Conservation (phyloP, 208 protist genomes). For the Angomonas deanei region DNA sequence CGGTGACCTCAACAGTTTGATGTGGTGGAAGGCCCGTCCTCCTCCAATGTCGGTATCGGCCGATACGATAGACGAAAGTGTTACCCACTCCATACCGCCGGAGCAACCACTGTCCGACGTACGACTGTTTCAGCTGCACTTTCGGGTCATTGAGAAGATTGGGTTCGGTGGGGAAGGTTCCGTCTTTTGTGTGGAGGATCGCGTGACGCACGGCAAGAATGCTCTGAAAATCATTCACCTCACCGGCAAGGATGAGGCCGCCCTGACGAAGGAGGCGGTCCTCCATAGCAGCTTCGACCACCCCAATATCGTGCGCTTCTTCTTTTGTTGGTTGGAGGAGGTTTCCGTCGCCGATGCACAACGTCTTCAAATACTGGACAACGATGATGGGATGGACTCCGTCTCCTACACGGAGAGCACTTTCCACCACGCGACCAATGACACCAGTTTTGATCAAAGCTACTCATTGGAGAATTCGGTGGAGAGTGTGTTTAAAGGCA, state of each 20-base stretch:
- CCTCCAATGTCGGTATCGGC: no score
- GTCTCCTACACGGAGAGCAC: conserved; percentile 10
- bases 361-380: conserved; percentile 40
- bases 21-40: no score
- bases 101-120: neutral
- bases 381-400: conserved; percentile 44
- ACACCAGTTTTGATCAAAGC: conserved; percentile 2
- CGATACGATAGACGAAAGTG: conserved; percentile 11
- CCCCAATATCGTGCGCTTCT: conserved; percentile 80
- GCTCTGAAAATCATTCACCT: conserved; percentile 81
- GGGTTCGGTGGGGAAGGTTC: conserved; percentile 67
- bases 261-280: conserved; percentile 66
- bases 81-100: conserved; percentile 1
- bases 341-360: conserved; percentile 37
- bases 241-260: conserved; percentile 43
- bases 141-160: conserved; percentile 64
- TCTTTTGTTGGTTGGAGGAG: conserved; percentile 80
- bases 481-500: neutral
- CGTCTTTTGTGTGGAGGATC: conserved; percentile 79
- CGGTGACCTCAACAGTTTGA: no score
- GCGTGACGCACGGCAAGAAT: conserved; percentile 54
- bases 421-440: neutral
- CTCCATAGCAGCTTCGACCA: conserved; percentile 79
- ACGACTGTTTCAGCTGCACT: conserved; percentile 69
- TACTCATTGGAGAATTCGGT: neutral